Percentiles rank a stretch among this genome's conserved stretches.
Evolutionary conservation across 2,329 filamentous ascomycete genomes (phyloP).

Genomic region (Dothistroma septosporum): DNA sequence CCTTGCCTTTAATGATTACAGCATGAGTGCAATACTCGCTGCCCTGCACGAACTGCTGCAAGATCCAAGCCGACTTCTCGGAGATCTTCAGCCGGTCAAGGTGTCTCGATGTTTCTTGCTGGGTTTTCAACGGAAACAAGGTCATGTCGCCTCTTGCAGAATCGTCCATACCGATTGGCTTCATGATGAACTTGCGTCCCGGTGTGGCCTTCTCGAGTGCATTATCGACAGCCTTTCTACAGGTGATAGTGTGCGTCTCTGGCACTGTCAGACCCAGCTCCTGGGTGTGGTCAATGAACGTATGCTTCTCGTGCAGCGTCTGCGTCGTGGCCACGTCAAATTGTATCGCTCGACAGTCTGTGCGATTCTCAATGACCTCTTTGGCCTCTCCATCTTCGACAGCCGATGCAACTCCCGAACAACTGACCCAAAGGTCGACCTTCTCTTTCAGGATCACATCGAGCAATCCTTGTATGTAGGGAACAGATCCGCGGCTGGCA

Average conservation of each 20-base stretch:
- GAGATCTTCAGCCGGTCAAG: conserved; percentile 55
- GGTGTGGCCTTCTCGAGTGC: conserved; percentile 10
- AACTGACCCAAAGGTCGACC: conserved; percentile 69
- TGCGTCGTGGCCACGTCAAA: conserved; percentile 55
- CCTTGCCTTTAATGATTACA: conserved; percentile 60
- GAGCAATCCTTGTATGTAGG: conserved; percentile 56
- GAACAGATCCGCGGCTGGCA: conserved; percentile 33
- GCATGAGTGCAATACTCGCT: conserved; percentile 69
- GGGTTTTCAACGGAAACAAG: conserved; percentile 55
- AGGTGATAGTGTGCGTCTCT: conserved; percentile 50
- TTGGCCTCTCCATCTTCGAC: conserved; percentile 64
- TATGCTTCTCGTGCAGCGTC: conserved; percentile 60
- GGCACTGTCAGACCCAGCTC: conserved; percentile 49
- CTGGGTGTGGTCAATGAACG: conserved; percentile 58
- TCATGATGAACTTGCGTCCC: conserved; percentile 59
- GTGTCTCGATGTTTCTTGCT: conserved; percentile 52
- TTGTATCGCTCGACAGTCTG: conserved; percentile 60
- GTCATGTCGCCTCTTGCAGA: conserved; percentile 57
- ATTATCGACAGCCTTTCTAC: conserved; percentile 7
- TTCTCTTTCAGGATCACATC: conserved; percentile 57
- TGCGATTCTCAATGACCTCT: conserved; percentile 56
- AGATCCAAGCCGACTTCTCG: conserved; percentile 55
- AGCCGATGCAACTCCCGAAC: conserved; percentile 63
- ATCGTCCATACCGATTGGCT: conserved; percentile 61
- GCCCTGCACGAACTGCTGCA: conserved; percentile 65